Conservation (phyloP, 2,329 filamentous ascomycete species). For the Fusarium nematophilum region DNA sequence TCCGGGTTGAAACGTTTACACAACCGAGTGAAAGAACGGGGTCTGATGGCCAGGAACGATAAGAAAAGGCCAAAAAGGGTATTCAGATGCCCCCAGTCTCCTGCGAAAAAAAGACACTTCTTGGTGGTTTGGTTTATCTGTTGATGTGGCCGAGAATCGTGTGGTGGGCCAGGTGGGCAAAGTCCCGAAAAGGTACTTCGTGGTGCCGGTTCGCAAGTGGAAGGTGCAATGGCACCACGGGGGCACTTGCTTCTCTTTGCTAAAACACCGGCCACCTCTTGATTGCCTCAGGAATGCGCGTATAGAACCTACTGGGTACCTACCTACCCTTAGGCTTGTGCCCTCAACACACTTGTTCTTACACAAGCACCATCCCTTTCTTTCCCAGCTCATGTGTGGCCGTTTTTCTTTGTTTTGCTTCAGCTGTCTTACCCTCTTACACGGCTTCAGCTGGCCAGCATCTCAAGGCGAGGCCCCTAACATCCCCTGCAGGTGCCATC, state of each 20-base stretch:
- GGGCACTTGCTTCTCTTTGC: constrained; percentile 11
- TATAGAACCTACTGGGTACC: not conserved
- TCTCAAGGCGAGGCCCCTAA: constrained; percentile 8
- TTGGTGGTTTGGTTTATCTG: not conserved
- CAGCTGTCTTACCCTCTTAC: not conserved
- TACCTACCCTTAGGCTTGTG: not conserved
- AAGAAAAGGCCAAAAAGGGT: not conserved
- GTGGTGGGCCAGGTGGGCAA: not conserved
- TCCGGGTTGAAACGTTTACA: not conserved
- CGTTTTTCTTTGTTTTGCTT: not conserved
- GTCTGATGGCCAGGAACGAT: not conserved
- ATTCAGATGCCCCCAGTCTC: too few species aligned
- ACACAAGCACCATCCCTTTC: too few species aligned
- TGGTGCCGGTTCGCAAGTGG: constrained; percentile 23
- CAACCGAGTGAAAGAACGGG: not conserved
- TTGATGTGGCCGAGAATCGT: not conserved
- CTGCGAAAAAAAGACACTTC: too few species aligned
- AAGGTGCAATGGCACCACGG: constrained; percentile 15
- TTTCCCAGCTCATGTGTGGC: too few species aligned
- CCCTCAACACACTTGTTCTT: not conserved
- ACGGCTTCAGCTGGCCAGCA: constrained; percentile 1
- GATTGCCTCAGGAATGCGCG: constrained; percentile 24
- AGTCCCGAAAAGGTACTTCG: constrained; percentile 4
- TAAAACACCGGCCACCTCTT: constrained; percentile 28
- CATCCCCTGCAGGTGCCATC: constrained; percentile 36